Base-by-base conservation (phyloP, 305 asterid genomes). In the Petunia hybrid region DNA sequence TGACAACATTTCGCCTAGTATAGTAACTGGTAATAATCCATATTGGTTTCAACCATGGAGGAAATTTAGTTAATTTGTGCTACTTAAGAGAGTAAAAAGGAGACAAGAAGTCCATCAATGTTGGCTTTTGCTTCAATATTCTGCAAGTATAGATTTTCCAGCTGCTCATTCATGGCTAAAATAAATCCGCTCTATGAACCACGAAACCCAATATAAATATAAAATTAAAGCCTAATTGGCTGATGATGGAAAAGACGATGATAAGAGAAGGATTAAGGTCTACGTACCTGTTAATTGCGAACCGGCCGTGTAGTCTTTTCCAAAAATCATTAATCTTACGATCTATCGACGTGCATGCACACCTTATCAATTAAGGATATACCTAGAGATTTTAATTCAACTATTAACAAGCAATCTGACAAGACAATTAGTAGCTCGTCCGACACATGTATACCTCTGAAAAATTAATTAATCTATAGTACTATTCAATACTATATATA, bases 261-360 rank as follows among this genome's bases (percentile, higher is more conserved):
- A n/a, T n/a, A n/a, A n/a, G n/a, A n/a, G n/a, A n/a, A 6, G 53
- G 8, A 65, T 39, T 38, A 65, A 65, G 71, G 31, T 65, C 6
- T 48, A 13, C 10, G 10, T n/a, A n/a, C n/a, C n/a, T n/a, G n/a
- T n/a, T n/a, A n/a, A n/a, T n/a, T n/a, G n/a, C n/a, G n/a, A n/a
- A n/a, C n/a, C n/a, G n/a, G n/a, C n/a, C n/a, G n/a, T n/a, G n/a
- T n/a, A n/a, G n/a, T n/a, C n/a, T n/a, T n/a, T n/a, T n/a, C n/a
- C n/a, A n/a, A n/a, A n/a, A n/a, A n/a, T n/a, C n/a, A n/a, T 46
- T 46, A 46, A 46, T 46, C 55, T n/a, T n/a, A 3, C 4, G 5
- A 13, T 12, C 51, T 1, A 66, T 40, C 36, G 70, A 64, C 70
- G 70, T 64, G 70, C 70, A 38, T 22, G 70, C 70, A 38, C 46